These are phyloP conservation scores for Populus tremula DNA, from an alignment of 345 rosid genomes.

Conservation along the genomic window DNA sequence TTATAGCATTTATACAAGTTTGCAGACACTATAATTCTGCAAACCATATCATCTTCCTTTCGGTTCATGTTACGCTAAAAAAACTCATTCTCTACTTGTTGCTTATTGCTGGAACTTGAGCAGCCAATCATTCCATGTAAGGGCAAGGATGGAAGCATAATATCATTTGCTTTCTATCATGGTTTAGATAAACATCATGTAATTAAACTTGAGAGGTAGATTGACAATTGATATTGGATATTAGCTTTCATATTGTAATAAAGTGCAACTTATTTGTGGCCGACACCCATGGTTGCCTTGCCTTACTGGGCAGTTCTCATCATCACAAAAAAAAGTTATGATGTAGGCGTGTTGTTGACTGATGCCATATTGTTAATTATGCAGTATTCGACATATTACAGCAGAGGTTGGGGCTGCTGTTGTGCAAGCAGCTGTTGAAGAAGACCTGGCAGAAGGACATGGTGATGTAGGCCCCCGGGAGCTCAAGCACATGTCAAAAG, in stretches of 20 bases:
- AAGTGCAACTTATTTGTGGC: neutral
- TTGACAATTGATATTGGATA: neutral
- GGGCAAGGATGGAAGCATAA: neutral
- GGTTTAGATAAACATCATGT: neutral
- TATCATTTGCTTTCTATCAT: neutral
- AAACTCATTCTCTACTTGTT: neutral
- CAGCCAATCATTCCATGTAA: neutral
- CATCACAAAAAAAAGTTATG: neutral
- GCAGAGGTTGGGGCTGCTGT: conserved; percentile 96
- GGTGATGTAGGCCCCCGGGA: conserved; percentile 70
- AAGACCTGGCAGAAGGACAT: conserved; percentile 81
- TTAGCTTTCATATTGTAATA: neutral
- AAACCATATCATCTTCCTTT: neutral
- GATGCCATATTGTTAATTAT: conserved; percentile 14
- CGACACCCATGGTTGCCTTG: neutral
- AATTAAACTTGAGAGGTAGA: neutral
- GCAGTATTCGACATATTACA: conserved; percentile 89
- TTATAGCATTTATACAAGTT: neutral
- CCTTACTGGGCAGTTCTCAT: neutral
- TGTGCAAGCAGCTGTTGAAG: conserved; percentile 73
- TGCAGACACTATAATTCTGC: neutral
- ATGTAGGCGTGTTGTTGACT: neutral
- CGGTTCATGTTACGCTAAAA: neutral
- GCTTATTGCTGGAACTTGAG: neutral
- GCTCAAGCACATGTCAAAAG: conserved; percentile 79